Base-by-base conservation (phyloP, 805 yeast genomes). In the Yarrowia sp. region DNA sequence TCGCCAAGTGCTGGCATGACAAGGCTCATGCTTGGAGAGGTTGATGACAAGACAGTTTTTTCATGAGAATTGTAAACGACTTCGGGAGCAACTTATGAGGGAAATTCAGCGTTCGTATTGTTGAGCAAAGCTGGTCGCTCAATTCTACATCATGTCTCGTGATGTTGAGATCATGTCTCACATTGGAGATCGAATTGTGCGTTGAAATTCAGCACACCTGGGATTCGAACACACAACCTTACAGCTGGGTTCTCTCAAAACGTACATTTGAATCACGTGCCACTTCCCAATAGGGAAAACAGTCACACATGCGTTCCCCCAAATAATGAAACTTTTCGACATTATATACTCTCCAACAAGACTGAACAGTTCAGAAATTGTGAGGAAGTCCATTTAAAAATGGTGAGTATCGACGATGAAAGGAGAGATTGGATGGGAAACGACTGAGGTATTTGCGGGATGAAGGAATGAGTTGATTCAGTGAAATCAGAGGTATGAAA, bases 311-410 rank as follows among this genome's bases (percentile, higher is more conserved):
- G 15, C 19, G 19, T 7, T 11, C 32, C n/a, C 35, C 52, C 65
- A 35, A 53, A 53, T 43, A 58, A 58, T 43, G 52, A 46, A 63
- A 63, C 67, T 48, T 63, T 63, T 63, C 46, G 26, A n/a, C 22
- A 14, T 16, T 46, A 43, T 16, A 43, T 40, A 43, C 52, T 45
- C 65, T 43, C 16, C 48, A 55, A 53, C 63, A 55, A 38, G 65
- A 63, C 67, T 63, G 67, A 63, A 63, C 67, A 63, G 67, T 63
- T 49, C 66, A 38, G 22, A 45, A 22, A 48, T 63, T 63, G 67
- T 63, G 42, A 63, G 48, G 67, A 63, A 63, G 67, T 63, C 67
- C 56, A 38, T 40, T 63, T 61, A n/a, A 63, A 48, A 63, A 63
- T 63, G 67, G 67, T 63, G 56, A 63, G 67, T 63, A 26, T 8